Percentiles rank a stretch among this genome's conserved stretches.
Conservation (phyloP, 2,329 filamentous ascomycete species). For the Cylindrodendrum hubeiense region DNA sequence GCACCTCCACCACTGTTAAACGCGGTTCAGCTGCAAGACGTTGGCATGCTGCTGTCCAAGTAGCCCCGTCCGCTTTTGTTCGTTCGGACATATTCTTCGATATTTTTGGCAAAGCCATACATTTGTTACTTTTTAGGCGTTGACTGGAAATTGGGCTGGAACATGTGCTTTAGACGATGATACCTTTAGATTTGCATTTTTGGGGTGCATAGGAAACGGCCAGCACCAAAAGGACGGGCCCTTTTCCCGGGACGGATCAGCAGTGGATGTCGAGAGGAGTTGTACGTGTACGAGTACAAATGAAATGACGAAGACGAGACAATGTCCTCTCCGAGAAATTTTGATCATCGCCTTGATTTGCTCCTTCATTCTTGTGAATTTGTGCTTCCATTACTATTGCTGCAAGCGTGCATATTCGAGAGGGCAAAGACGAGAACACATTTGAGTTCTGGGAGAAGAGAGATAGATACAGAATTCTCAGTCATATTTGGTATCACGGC, state of each 20-base stretch:
- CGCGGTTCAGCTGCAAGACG: slow-evolving; percentile 49
- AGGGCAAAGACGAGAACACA: background rate
- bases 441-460: too few species aligned
- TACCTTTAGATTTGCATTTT: slow-evolving; percentile 45
- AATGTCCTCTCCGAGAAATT: background rate
- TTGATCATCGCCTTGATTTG: background rate
- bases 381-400: background rate
- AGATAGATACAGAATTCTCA: background rate
- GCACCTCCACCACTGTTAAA: slow-evolving; percentile 44
- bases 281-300: slow-evolving; percentile 21
- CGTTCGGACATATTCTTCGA: background rate
- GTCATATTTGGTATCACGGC: background rate
- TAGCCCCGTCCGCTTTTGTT: slow-evolving; percentile 21
- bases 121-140: slow-evolving; percentile 39
- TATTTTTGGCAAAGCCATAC: slow-evolving; percentile 16
- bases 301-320: slow-evolving; percentile 20
- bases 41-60: slow-evolving; percentile 47
- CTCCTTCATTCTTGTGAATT: background rate
- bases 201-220: slow-evolving; percentile 23
- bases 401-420: background rate
- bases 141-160: slow-evolving; percentile 34
- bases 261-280: slow-evolving; percentile 3
- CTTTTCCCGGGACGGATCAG: background rate
- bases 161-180: slow-evolving; percentile 44
- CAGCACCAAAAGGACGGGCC: background rate